Evolutionary conservation across 148 eudicot genomes (phyloP), one percentile per base, ranked within the genome.

Genomic region (Spergularia marina): DNA sequence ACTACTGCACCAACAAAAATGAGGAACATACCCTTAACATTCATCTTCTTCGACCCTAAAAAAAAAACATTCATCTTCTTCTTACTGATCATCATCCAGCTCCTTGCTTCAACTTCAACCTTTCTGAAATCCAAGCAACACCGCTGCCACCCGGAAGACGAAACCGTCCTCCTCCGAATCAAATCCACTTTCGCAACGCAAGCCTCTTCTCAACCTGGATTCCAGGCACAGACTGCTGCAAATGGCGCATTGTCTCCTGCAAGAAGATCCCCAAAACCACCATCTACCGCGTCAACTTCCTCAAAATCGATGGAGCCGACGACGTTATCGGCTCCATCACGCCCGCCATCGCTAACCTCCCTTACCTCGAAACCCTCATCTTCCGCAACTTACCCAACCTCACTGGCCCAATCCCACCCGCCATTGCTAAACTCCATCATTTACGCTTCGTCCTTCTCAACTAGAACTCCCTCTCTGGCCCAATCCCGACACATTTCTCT

Each of bases 91-190:
- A 57, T 57, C 18, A 7, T 57, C 68, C 51, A 55, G 54, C 58
- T 58, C 63, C 83, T 78, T 79, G 8, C n/a, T 41, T 21, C 52
- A 34, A 17, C 41, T 57, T 53, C 74, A 61, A 3, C 34, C 44
- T 3, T 16, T 10, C 49, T 44, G 49, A 12, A 11, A 63, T 7
- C 44, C 40, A 63, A 16, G 23, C 76, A 55, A 59, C 41, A 73
- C 18, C 78, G 65, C 10, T 86, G 89, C 81, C 75, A 86, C 83
- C 74, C 80, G 5, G 12, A 64, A 1, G 90, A 84, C 81, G 58
- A 77, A 73, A 71, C 60, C 7, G 78, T 60, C 72, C 83, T 84
- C 65, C 85, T 84, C 36, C 70, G 57, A 54, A 79, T 85, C 77
- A 73, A 82, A 59, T 15, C 78, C 41, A 72, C 18, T 58, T 82